Conservation (phyloP, 192 early-diverging fungal species). For the Coemansia furcata region DNA sequence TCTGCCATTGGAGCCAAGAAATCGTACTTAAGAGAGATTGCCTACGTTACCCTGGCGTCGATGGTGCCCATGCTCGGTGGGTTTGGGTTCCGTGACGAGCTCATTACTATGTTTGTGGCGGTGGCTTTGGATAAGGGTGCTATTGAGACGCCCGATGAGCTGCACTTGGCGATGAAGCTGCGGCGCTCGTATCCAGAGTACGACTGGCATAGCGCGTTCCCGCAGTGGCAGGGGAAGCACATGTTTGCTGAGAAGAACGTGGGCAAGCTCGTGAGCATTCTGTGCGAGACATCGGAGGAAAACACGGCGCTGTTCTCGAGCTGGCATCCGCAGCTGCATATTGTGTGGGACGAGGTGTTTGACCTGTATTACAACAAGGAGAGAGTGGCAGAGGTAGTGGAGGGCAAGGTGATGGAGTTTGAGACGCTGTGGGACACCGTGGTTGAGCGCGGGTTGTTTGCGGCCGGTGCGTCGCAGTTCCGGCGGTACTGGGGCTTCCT, state of each 20-base stretch:
- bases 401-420: conserved; percentile 55
- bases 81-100: conserved; percentile 20
- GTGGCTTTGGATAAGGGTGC: conserved; percentile 46
- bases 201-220: conserved; percentile 45
- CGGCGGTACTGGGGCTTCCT: conserved; percentile 90
- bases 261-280: conserved; percentile 24
- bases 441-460: conserved; percentile 80
- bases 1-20: conserved; percentile 68
- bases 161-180: conserved; percentile 39
- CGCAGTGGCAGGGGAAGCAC: conserved; percentile 46
- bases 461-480: conserved; percentile 69
- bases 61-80: conserved; percentile 39
- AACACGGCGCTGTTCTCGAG: conserved; percentile 48
- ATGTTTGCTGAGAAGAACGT: conserved; percentile 35
- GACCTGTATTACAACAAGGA: conserved; percentile 55
- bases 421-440: conserved; percentile 75
- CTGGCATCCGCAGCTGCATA: conserved; percentile 81
- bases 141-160: conserved; percentile 53
- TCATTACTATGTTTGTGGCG: conserved; percentile 39
- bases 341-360: conserved; percentile 74
- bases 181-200: conserved; percentile 30
- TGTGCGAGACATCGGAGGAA: conserved; percentile 43
- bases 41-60: conserved; percentile 65
- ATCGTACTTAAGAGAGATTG: conserved; percentile 76
- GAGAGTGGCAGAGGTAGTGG: conserved; percentile 20